Percentiles rank a stretch among this genome's conserved stretches.
These are phyloP conservation scores for Biscogniauxia sp. DNA, from an alignment of 2,329 filamentous ascomycete genomes.

Conservation along the genomic window DNA sequence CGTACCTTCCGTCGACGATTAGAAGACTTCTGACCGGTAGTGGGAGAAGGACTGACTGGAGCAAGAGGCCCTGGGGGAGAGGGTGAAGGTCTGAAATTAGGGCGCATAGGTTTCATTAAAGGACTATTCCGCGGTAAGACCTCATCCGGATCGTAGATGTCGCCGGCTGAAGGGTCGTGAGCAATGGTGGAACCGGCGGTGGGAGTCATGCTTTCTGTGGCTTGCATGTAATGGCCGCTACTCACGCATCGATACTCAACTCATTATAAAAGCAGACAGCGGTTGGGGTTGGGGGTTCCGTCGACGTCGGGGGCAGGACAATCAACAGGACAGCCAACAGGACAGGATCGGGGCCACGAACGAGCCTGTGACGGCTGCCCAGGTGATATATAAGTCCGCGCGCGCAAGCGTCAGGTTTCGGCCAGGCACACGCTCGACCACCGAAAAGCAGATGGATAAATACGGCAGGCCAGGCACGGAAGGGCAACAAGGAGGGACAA, in stretches of 20 bases:
- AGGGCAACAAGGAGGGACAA: neutral
- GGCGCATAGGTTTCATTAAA: constrained; percentile 38
- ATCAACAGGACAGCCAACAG: neutral
- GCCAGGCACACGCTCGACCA: neutral
- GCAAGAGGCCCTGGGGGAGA: constrained; percentile 47
- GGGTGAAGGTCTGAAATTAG: constrained; percentile 48
- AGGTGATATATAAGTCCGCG: constrained; percentile 1
- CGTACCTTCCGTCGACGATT: constrained; percentile 53
- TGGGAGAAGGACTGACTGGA: constrained; percentile 42
- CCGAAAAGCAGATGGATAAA: neutral
- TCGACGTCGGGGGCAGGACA: neutral
- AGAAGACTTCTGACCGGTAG: constrained; percentile 44
- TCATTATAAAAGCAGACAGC: constrained; percentile 23
- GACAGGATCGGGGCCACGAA: constrained; percentile 2
- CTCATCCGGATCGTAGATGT: constrained; percentile 49
- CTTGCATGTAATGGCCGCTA: constrained; percentile 30
- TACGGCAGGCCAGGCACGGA: neutral
- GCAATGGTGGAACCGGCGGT: constrained; percentile 28
- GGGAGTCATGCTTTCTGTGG: constrained; percentile 33
- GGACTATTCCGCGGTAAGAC: constrained; percentile 41
- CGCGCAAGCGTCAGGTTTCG: neutral
- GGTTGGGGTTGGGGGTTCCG: neutral
- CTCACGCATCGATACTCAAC: constrained; percentile 33
- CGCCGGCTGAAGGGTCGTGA: constrained; percentile 34
- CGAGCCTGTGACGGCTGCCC: constrained; percentile 4